These are phyloP conservation scores for Rhodotorula glutinis DNA, from an alignment of 1,284 basidiomycete genomes.

Conservation along the genomic window DNA sequence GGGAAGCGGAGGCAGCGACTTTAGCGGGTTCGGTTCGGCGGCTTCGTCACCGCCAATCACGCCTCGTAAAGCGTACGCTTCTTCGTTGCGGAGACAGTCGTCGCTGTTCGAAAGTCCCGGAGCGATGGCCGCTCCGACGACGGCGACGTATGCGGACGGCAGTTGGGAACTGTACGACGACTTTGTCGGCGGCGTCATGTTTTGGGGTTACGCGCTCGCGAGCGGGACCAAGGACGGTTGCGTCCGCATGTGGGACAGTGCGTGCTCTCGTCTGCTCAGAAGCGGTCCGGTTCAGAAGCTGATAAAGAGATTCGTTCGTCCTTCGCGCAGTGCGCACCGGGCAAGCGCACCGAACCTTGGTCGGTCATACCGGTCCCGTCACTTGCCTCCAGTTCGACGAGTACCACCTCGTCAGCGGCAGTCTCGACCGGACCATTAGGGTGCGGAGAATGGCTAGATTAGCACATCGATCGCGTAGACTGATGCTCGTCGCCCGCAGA, in stretches of 20 bases:
- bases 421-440: constrained; percentile 87
- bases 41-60: constrained; percentile 15
- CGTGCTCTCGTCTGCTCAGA: too few relatives aligned
- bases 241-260: constrained; percentile 98
- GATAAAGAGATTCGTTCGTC: not conserved
- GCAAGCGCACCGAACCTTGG: constrained; percentile 87
- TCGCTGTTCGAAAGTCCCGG: constrained; percentile 62
- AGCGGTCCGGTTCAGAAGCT: too few relatives aligned
- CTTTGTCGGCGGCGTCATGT: constrained; percentile 95
- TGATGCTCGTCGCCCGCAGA: constrained; percentile 53
- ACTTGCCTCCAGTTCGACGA: constrained; percentile 98
- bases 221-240: constrained; percentile 96
- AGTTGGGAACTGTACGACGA: constrained; percentile 93
- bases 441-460: constrained; percentile 52
- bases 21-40: too few relatives aligned
- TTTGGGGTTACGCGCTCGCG: constrained; percentile 97
- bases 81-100: constrained; percentile 22
- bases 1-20: too few relatives aligned
- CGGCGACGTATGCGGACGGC: constrained; percentile 68
- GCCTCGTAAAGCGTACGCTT: constrained; percentile 36
- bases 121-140: constrained; percentile 58
- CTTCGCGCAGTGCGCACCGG: constrained; percentile 81
- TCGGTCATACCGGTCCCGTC: constrained; percentile 90
- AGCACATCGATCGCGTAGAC: too few relatives aligned
- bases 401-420: constrained; percentile 83